phyloP scores from a whole-genome alignment of 164 flowering plant genomes.

The Nelumbo lutea region DNA sequence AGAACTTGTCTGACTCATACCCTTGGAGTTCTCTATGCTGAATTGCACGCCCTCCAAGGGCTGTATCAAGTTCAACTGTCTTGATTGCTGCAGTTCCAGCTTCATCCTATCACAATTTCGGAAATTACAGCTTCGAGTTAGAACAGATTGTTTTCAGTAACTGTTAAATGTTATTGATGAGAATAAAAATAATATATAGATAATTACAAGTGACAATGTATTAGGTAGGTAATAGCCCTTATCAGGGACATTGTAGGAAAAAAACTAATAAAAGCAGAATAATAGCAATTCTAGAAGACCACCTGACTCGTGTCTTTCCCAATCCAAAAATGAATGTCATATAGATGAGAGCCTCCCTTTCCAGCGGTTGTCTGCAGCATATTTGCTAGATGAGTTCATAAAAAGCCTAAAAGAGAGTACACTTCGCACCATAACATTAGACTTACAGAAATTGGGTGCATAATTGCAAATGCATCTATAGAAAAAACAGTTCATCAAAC shows the following conservation, averaged over 20 bases:
- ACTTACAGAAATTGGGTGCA: background rate
- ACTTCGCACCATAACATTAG: background rate
- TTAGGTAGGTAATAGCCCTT: too few species aligned
- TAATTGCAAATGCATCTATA: background rate
- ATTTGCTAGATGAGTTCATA: background rate
- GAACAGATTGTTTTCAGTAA: background rate
- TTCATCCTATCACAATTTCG: constrained; percentile 64
- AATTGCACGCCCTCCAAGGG: constrained; percentile 98
- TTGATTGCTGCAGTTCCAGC: constrained; percentile 98
- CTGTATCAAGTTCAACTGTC: constrained; percentile 95
- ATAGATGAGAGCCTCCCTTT: constrained; percentile 75
- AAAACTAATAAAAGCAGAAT: constrained; percentile 1
- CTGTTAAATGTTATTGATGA: too few species aligned
- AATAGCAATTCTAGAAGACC: background rate
- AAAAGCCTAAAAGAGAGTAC: constrained; percentile 1
- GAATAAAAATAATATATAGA: too few species aligned
- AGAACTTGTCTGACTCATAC: constrained; percentile 93
- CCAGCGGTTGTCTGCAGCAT: constrained; percentile 68
- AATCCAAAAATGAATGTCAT: constrained; percentile 95
- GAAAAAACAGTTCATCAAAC: background rate
- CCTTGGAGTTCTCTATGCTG: constrained; percentile 97
- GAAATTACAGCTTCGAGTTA: constrained; percentile 6
- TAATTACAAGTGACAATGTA: too few species aligned
- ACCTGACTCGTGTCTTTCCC: constrained; percentile 99
- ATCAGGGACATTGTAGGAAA: background rate